phyloP scores from a whole-genome alignment of 140 eudicot species.

The Flaveria floridana region DNA sequence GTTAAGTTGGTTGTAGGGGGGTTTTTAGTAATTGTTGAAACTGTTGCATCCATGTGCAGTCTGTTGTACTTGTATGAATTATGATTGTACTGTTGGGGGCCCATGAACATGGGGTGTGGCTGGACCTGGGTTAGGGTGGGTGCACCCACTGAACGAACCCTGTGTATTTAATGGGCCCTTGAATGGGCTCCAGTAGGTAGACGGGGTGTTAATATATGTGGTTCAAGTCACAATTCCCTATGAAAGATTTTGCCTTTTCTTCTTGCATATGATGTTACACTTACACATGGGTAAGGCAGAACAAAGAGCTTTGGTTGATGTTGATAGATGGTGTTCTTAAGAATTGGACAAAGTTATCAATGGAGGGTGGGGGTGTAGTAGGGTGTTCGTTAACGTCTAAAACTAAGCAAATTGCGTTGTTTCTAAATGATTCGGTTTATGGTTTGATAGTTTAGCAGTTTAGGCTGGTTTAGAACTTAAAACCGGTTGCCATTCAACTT shows the following conservation, averaged over 20 bases:
- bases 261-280: neutral
- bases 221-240: constrained; percentile 32
- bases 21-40: constrained; percentile 29
- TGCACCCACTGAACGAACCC: constrained; percentile 15
- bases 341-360: constrained; percentile 24
- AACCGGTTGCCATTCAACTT: too few species aligned
- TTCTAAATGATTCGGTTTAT: too few species aligned
- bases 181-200: constrained; percentile 27
- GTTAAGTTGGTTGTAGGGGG: constrained; percentile 20
- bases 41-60: constrained; percentile 37
- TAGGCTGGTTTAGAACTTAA: too few species aligned
- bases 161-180: constrained; percentile 2
- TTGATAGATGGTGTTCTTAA: constrained; percentile 28
- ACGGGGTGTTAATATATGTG: constrained; percentile 25
- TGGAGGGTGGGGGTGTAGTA: neutral
- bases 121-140: constrained; percentile 20
- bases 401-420: too few species aligned
- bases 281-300: constrained; percentile 30
- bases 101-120: constrained; percentile 41
- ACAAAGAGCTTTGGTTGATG: constrained; percentile 26
- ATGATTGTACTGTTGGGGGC: constrained; percentile 24
- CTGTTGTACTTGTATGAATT: constrained; percentile 34
- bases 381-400: too few species aligned
- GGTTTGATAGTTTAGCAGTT: too few species aligned
- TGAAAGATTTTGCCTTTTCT: constrained; percentile 28